Percentiles rank a stretch among this genome's conserved stretches.
Conservation (phyloP, 2,329 filamentous ascomycete genomes). For the Trichoderma cornu-damae region DNA sequence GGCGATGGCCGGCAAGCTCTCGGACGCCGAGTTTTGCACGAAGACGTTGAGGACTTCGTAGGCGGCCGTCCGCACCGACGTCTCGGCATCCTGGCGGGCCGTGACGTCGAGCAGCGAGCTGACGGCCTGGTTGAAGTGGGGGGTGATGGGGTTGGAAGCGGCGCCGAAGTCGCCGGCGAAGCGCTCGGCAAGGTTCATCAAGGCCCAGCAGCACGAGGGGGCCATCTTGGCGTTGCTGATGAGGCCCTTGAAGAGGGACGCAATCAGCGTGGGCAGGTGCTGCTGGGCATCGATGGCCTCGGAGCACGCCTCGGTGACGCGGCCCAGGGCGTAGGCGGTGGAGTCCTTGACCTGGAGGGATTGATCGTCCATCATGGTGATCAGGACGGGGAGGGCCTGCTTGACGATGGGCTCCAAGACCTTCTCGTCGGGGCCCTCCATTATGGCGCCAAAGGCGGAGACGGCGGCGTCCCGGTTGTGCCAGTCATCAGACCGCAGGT, state of each 20-base stretch:
- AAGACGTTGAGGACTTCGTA: conserved; percentile 97
- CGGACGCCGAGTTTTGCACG: conserved; percentile 81
- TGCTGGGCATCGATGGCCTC: conserved; percentile 81
- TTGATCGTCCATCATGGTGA: conserved; percentile 84
- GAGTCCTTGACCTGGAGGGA: conserved; percentile 92
- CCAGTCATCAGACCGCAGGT: conserved; percentile 90
- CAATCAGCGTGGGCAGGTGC: conserved; percentile 80
- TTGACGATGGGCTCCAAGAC: conserved; percentile 90
- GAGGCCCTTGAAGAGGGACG: conserved; percentile 82
- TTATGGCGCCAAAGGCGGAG: conserved; percentile 94
- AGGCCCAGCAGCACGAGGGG: conserved; percentile 94
- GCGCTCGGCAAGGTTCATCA: conserved; percentile 96
- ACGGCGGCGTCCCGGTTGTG: conserved; percentile 92
- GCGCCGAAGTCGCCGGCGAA: conserved; percentile 84
- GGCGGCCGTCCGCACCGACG: conserved; percentile 84
- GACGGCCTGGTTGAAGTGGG: conserved; percentile 90
- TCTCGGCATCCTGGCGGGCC: conserved; percentile 74
- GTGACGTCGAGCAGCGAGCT: conserved; percentile 80
- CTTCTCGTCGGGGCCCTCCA: conserved; percentile 95
- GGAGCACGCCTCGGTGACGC: conserved; percentile 90
- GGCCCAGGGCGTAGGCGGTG: conserved; percentile 89
- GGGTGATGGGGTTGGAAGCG: conserved; percentile 73
- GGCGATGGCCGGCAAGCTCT: conserved; percentile 75
- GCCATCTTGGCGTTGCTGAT: conserved; percentile 95
- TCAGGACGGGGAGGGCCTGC: conserved; percentile 86